Evolutionary conservation across 805 yeast genomes (phyloP), one percentile per base, ranked within the genome.

Genomic region (Saccharomyces mikatae): DNA sequence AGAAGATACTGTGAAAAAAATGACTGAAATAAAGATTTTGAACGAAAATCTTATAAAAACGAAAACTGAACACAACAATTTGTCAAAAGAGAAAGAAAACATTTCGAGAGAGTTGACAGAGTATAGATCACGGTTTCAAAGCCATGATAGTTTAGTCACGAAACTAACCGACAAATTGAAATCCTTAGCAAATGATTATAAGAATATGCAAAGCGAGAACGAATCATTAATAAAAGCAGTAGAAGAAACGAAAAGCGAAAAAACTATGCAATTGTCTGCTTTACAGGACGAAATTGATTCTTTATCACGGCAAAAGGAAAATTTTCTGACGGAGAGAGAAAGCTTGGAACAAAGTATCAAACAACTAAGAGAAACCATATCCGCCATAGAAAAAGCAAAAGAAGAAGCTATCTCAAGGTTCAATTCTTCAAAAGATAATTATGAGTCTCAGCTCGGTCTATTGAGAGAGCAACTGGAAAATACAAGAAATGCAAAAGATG

Each of bases 151-250:
- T 1, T 58, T 76, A 30, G 71, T 76, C 26, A 70, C 74, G 3
- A 77, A 75, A 54, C 57, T 80, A 48, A 74, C 80, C 0, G 77
- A 72, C 17, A 79, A 78, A 61, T 61, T 80, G 44, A 75, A 75
- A 59, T 66, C 72, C 1, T 63, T 81, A 17, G 80, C 80, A 1
- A 56, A 62, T 6, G 61, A 62, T 6, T 69, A 62, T 48, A 66
- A 67, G 44, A 68, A 65, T 6, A 51, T 72, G 21, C 62, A 63
- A 17, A 22, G 36, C 1, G 70, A 65, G 26, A 68, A 66, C 46
- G 58, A 59, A 5, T 28, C 24, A 3, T 49, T 68, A 14, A 63
- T 63, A 29, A 48, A 54, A 8, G 14, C 56, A 6, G 10, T 70
- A 3, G 46, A 58, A 2, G 30, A 56, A 2, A 13, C 50, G 2